Base-by-base conservation (phyloP, 345 rosid genomes). In the Mallotus nudiflorus region DNA sequence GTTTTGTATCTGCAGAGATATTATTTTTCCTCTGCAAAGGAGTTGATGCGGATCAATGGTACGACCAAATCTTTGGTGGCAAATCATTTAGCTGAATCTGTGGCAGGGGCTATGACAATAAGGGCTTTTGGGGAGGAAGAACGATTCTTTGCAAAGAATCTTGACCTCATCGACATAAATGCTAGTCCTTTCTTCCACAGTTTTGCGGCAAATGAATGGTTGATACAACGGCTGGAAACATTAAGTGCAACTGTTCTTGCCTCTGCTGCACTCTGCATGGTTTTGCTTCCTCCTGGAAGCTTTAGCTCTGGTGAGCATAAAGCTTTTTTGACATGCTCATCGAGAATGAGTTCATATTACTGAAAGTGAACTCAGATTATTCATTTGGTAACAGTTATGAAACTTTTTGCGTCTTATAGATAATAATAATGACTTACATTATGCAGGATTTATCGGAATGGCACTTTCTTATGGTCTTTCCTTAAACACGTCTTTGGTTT, bases 401-500 rank as follows among this genome's bases (percentile, higher is more conserved):
- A n/a, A n/a, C n/a, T n/a, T 46, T 48, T 28, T 66, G 25, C 37
- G 15, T 67, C 46, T 14, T 27, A 20, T 42, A 44, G 54, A 58
- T n/a, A 15, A 15, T 39, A 58, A 6, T 15, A 58, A 5, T 8
- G 20, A 20, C 42, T 56, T 10, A 6, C 18, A 56, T 56, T 56
- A 9, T 42, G 77, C 90, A 95, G 99, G 99, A 48, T 95, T 95
- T 70, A 84, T 95, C 2, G 99, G 99, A 75, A 87, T 95, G 98
- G 96, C 99, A n/a, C 82, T 95, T 70, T 92, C 99, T 6, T 92
- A 95, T 50, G 99, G 98, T 73, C 90, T 95, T 77, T 88, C 99
- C 11, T 69, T 95, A 77, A 95, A 95, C 67, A 25, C 74, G 79
- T 85, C 96, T 33, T 83, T 95, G 53, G 96, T 92, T 18, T 51